Base-by-base conservation (phyloP, 768 basidiomycete genomes). In the Leccinum uliginosum region DNA sequence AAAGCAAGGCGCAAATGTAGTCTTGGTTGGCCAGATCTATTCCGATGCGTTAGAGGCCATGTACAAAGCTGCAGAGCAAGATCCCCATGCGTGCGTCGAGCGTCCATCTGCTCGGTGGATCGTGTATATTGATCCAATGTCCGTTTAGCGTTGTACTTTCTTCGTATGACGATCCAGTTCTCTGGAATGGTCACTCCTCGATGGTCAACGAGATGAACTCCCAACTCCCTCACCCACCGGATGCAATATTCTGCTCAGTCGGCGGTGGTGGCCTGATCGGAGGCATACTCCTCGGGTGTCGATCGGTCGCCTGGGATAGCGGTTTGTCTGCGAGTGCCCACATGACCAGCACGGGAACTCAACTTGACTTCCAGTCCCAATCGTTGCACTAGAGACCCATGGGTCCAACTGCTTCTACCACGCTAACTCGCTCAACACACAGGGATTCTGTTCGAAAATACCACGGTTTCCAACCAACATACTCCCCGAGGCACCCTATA, bases 151-250 rank as follows among this genome's bases (percentile, higher is more conserved):
- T 90, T 12, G 74, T 89, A 70, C 78, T 88, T 10, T 86, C 87
- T 3, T 81, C 89, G 5, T 91, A 89, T 59, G 86, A 91, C 45
- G 76, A 89, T 63, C 80, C 82, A 7, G 67, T 78, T 4, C 53
- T 91, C 14, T 91, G 89, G 89, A 78, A 85, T 65, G 90, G 90
- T 1, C 87, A 91, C 63, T 78, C 83, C n/a, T 86, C 87, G 17
- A 83, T 91, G 78, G 74, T 91, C 40, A 64, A 71, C 15, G 90
- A 91, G 65, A 82, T 89, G 44, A 67, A 74, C 17, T 64, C 67
- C 10, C 86, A 89, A 59, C 73, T 90, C 5, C 69, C 70, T 1
- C 58, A 61, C 38, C 80, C 78, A 61, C 88, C 89, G 6, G 81
- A 85, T 56, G 87, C 86, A 1, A 83, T 91, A 44, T 83, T 91